A percentile compares a stretch with the other conserved stretches of the same genome.
phyloP scores from a whole-genome alignment of 495 filamentous ascomycete genomes.

The Bryoglossum gracile region DNA sequence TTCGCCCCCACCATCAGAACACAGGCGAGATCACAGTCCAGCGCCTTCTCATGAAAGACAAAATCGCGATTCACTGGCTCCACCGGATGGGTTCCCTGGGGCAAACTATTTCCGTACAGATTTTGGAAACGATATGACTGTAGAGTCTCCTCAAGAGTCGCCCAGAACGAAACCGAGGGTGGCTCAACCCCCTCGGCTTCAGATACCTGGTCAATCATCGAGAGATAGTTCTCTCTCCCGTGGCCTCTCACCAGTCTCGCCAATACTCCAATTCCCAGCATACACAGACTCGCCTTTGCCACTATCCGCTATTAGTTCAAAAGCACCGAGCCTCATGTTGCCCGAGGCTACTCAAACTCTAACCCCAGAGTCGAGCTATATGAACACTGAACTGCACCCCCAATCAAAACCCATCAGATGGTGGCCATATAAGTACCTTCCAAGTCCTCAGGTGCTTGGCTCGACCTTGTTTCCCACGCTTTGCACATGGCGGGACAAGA shows the following conservation, averaged over 20 bases:
- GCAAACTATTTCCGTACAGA: slow-evolving; percentile 19
- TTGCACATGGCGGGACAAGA: slow-evolving; percentile 69
- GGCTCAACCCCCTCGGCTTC: slow-evolving; percentile 13
- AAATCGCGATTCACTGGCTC: slow-evolving; percentile 18
- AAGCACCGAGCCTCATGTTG: slow-evolving; percentile 23
- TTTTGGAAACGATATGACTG: neutral
- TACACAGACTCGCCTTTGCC: slow-evolving; percentile 25
- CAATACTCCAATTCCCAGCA: slow-evolving; percentile 20
- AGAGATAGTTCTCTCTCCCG: slow-evolving; percentile 20
- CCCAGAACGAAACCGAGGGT: slow-evolving; percentile 25
- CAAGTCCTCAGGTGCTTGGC: slow-evolving; percentile 59
- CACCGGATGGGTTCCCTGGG: slow-evolving; percentile 23
- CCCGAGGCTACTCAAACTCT: slow-evolving; percentile 24
- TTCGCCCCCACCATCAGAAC: slow-evolving; percentile 35
- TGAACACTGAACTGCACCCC: neutral
- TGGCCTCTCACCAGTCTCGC: slow-evolving; percentile 19
- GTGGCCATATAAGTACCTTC: slow-evolving; percentile 71
- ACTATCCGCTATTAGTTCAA: slow-evolving; percentile 17
- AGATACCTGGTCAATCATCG: slow-evolving; percentile 20
- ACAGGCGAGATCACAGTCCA: slow-evolving; percentile 18
- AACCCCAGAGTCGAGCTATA: slow-evolving; percentile 25
- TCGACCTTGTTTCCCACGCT: slow-evolving; percentile 86
- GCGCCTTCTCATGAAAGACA: slow-evolving; percentile 12
- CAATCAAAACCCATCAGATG: slow-evolving; percentile 42
- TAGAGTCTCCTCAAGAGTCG: slow-evolving; percentile 27